phyloP scores from a whole-genome alignment of 106 monocot genomes.

The Vanilla planifolia region DNA sequence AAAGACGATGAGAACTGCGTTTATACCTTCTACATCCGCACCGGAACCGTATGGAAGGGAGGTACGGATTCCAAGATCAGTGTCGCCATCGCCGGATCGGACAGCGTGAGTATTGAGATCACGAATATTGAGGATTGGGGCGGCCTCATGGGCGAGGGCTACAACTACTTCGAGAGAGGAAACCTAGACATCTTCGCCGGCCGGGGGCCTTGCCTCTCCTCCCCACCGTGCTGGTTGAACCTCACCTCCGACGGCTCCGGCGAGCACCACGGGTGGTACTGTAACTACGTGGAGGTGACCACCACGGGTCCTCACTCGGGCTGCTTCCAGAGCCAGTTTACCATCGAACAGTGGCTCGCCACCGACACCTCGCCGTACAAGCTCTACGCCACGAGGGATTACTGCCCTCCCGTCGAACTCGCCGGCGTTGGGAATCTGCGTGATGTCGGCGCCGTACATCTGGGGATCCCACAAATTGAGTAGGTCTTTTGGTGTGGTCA shows the following conservation, averaged over 20 bases:
- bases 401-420: slow-evolving; percentile 21
- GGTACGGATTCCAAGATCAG: slow-evolving; percentile 76
- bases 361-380: slow-evolving; percentile 44
- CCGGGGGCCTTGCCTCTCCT: slow-evolving; percentile 56
- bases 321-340: slow-evolving; percentile 60
- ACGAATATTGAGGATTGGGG: slow-evolving; percentile 61
- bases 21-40: slow-evolving; percentile 80
- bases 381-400: slow-evolving; percentile 42
- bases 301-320: slow-evolving; percentile 65
- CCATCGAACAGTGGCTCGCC: slow-evolving; percentile 88
- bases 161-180: slow-evolving; percentile 92
- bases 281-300: slow-evolving; percentile 93
- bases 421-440: too few species aligned
- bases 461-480: too few species aligned
- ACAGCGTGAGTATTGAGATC: slow-evolving; percentile 44
- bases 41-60: slow-evolving; percentile 53
- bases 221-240: slow-evolving; percentile 52
- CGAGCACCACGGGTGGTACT: slow-evolving; percentile 82
- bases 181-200: slow-evolving; percentile 83
- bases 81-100: slow-evolving; percentile 35
- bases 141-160: slow-evolving; percentile 53
- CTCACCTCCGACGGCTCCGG: slow-evolving; percentile 80
- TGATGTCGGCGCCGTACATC: too few species aligned
- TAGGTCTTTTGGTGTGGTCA: too few species aligned
- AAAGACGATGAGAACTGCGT: slow-evolving; percentile 50